Evolutionary conservation across 495 filamentous ascomycete species (phyloP).

Genomic region (Penicillium canescens): DNA sequence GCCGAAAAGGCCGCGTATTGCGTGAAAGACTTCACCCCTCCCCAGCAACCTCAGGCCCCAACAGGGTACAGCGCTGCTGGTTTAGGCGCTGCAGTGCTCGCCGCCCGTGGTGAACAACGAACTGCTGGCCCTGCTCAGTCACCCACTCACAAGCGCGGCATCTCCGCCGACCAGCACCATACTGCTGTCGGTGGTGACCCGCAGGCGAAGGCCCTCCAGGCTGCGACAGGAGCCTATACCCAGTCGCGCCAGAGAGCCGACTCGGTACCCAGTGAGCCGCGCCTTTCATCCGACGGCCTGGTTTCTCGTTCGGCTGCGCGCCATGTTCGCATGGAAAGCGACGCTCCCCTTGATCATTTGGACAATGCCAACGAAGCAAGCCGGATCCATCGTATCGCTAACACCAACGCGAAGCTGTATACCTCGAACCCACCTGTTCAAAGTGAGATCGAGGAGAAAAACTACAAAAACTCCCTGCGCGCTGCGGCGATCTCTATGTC

Average conservation of each 20-base stretch:
- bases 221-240: conserved; percentile 73
- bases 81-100: conserved; percentile 71
- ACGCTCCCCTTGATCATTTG: conserved; percentile 30
- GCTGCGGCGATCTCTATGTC: conserved; percentile 88
- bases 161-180: conserved; percentile 16
- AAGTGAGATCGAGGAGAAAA: conserved; percentile 71
- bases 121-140: conserved; percentile 10
- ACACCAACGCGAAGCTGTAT: conserved; percentile 63
- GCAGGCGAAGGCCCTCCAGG: conserved; percentile 61
- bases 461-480: conserved; percentile 66
- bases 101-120: conserved; percentile 61
- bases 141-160: conserved; percentile 11
- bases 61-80: conserved; percentile 56
- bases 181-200: conserved; percentile 54
- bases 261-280: conserved; percentile 55
- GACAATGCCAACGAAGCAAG: conserved; percentile 55
- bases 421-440: conserved; percentile 73
- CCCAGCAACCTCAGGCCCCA: conserved; percentile 53
- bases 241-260: conserved; percentile 61
- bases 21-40: conserved; percentile 66
- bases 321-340: conserved; percentile 30
- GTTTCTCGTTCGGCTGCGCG: conserved; percentile 70
- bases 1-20: conserved; percentile 68
- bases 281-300: conserved; percentile 55
- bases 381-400: conserved; percentile 53